Evolutionary conservation across 305 asterid species (phyloP).

Genomic region (Fraxinus platypoda): DNA sequence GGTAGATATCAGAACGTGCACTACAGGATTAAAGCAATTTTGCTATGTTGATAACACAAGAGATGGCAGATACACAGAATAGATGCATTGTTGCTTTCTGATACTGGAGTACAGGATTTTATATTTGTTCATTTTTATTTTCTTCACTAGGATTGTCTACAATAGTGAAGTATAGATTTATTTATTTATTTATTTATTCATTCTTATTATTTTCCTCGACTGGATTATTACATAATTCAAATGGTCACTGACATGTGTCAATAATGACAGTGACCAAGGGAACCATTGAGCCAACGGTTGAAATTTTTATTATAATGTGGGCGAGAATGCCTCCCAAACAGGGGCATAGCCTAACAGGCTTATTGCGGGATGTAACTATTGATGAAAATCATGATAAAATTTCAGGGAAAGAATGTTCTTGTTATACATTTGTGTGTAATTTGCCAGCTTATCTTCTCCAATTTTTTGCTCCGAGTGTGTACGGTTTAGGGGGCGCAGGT

Average conservation of each 20-base stretch:
- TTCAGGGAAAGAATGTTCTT: neutral
- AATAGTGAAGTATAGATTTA: neutral
- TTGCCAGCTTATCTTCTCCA: neutral
- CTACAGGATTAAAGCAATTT: neutral
- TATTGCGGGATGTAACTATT: conserved; percentile 7
- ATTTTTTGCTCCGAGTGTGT: neutral
- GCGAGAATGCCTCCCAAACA: too few species aligned
- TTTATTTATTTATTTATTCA: neutral
- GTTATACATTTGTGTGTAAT: neutral
- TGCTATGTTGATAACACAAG: neutral
- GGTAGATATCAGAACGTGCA: neutral
- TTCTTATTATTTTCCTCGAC: neutral
- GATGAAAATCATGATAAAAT: neutral
- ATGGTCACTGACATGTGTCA: too few species aligned
- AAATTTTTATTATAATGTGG: too few species aligned
- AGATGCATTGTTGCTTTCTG: conserved; percentile 20
- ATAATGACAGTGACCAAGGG: too few species aligned
- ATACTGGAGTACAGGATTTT: conserved; percentile 21
- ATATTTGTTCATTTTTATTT: conserved; percentile 34
- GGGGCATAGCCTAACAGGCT: neutral
- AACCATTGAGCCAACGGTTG: too few species aligned
- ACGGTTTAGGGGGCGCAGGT: neutral
- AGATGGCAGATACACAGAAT: conserved; percentile 10
- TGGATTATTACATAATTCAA: neutral
- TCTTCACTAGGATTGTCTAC: neutral